These are phyloP conservation scores for Dictyostelium intermedium DNA, from an alignment of 78 protist genomes.

Conservation along the genomic window DNA sequence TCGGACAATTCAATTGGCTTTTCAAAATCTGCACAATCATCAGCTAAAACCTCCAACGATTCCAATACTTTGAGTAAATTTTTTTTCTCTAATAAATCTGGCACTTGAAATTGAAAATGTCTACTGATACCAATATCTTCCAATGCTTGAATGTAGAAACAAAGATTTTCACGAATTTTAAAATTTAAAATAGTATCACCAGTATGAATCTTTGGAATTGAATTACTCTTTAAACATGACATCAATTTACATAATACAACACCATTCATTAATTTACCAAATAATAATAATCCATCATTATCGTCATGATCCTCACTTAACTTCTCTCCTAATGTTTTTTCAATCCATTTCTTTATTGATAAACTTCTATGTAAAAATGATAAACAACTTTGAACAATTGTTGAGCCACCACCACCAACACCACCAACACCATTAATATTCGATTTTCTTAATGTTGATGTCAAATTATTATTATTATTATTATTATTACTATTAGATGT, in stretches of 20 bases:
- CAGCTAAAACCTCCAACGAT: slow-evolving; percentile 64
- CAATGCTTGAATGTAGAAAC: slow-evolving; percentile 38
- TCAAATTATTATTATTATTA: neutral
- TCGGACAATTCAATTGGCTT: slow-evolving; percentile 38
- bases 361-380: slow-evolving; percentile 26
- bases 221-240: slow-evolving; percentile 15
- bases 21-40: slow-evolving; percentile 40
- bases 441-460: slow-evolving; percentile 16
- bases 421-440: slow-evolving; percentile 8
- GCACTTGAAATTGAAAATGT: slow-evolving; percentile 16
- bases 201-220: slow-evolving; percentile 66
- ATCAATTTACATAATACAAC: slow-evolving; percentile 50
- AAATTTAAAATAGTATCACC: slow-evolving; percentile 22
- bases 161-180: slow-evolving; percentile 54
- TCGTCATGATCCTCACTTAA: neutral
- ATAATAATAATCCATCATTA: neutral
- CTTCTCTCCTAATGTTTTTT: slow-evolving; percentile 24
- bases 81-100: slow-evolving; percentile 41
- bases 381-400: slow-evolving; percentile 28
- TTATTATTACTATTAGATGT: neutral
- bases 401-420: neutral
- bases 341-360: slow-evolving; percentile 45
- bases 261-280: slow-evolving; percentile 16
- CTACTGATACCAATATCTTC: slow-evolving; percentile 55
- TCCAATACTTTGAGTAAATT: slow-evolving; percentile 50